Base-by-base conservation (phyloP, 2,329 filamentous ascomycete species). In the Pestalotiopsis sp. region DNA sequence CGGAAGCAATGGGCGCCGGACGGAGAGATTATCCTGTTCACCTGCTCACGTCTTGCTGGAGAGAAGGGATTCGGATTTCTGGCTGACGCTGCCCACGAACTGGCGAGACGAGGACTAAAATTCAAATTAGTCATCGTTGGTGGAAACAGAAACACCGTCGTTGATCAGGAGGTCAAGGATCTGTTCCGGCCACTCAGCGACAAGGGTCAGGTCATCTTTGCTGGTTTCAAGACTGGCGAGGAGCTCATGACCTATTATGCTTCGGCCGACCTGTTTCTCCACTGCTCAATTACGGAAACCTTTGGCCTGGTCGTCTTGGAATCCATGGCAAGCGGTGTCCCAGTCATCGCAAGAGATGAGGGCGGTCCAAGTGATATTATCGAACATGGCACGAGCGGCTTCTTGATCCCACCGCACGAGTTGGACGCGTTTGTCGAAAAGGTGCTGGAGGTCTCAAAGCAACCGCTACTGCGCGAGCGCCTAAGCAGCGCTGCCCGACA, bases 1-100 rank as follows among this genome's bases (percentile, higher is more conserved):
- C 84, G 90, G 17, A 80, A 77, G 9, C 73, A 84, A 64, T 82
- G 92, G 31, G 89, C 89, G 0, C 89, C 89, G 0, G 84, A 87
- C 64, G 87, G 87, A 52, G 89, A 92, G 76, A 82, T 90, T 70
- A 87, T 93, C 60, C 85, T 93, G 31, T 83, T 91, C 66, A 91
- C 87, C 41, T 90, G 92, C 11, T 90, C 89, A 3, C 86, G 91
- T 38, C 82, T 93, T 27, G 90, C 91, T 0, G 89, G 89, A 1
- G 91, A 93, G 75, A 93, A 93, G 75, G 90, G 91, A 0, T 92
- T 92, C 73, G 87, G 88, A 60, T 93, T 92, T 73, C 82, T 93
- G 27, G 87, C 90, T 4, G 79, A 85, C 65, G 88, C 82, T 1
- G 86, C 85, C 13, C 80, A 80, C 56, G 82, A 84, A 68, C 80